A percentile compares a stretch with the other conserved stretches of the same genome.
These are phyloP conservation scores for Neodidymelliopsis sp. DNA, from an alignment of 2,329 filamentous ascomycete genomes.

Conservation along the genomic window DNA sequence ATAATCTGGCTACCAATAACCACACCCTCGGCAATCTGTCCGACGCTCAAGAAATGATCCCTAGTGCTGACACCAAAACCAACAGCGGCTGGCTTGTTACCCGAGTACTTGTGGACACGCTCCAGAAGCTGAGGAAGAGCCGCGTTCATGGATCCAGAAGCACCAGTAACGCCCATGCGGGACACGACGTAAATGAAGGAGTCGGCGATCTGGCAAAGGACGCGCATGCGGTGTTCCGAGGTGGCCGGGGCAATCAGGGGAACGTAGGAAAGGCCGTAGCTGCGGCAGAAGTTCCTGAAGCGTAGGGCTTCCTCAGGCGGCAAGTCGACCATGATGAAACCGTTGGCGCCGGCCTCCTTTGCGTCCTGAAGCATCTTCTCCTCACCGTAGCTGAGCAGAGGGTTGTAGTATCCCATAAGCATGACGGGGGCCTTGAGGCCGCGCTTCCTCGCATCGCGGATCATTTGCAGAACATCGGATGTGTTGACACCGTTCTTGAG, in stretches of 20 bases:
- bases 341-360: constrained; percentile 84
- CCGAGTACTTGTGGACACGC: constrained; percentile 90
- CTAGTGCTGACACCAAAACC: constrained; percentile 96
- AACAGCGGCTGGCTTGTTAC: constrained; percentile 87
- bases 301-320: constrained; percentile 94
- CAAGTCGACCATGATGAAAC: constrained; percentile 95
- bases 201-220: constrained; percentile 95
- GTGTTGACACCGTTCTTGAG: constrained; percentile 90
- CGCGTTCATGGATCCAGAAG: constrained; percentile 80
- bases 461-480: constrained; percentile 78
- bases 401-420: constrained; percentile 99
- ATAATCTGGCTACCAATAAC: constrained; percentile 97
- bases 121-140: constrained; percentile 82
- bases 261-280: constrained; percentile 87
- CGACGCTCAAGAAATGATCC: constrained; percentile 89
- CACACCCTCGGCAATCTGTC: constrained; percentile 86
- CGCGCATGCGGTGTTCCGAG: constrained; percentile 90
- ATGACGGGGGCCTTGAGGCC: constrained; percentile 85
- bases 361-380: constrained; percentile 86
- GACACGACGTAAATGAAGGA: constrained; percentile 99
- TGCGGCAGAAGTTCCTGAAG: constrained; percentile 85
- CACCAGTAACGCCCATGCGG: constrained; percentile 94
- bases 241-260: constrained; percentile 96
- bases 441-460: constrained; percentile 77
- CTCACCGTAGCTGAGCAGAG: constrained; percentile 91